These are phyloP conservation scores for Syncephalis fuscata DNA, from an alignment of 371 early-diverging fungal genomes.

Conservation along the genomic window DNA sequence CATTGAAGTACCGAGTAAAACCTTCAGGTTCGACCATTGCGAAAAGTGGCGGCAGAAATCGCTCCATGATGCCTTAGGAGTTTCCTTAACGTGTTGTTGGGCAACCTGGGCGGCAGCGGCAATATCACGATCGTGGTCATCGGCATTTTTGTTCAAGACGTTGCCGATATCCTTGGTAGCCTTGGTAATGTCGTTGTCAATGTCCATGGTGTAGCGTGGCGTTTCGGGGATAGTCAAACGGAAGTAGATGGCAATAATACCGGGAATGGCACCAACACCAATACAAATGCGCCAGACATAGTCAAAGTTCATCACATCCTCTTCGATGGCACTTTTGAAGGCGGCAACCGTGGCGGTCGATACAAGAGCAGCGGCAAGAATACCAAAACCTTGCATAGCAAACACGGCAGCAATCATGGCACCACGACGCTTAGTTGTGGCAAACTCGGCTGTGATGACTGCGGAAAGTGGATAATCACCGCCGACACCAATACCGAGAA, in stretches of 20 bases:
- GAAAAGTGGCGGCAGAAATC: slow-evolving; percentile 60
- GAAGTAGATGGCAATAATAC: slow-evolving; percentile 63
- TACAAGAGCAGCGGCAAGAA: slow-evolving; percentile 58
- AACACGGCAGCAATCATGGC: slow-evolving; percentile 67
- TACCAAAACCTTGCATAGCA: slow-evolving; percentile 86
- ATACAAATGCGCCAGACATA: slow-evolving; percentile 76
- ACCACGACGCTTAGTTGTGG: slow-evolving; percentile 45
- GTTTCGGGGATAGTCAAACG: slow-evolving; percentile 89
- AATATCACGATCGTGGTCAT: slow-evolving; percentile 15
- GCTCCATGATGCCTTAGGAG: slow-evolving; percentile 20
- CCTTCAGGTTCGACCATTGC: slow-evolving; percentile 56
- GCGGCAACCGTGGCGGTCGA: slow-evolving; percentile 46
- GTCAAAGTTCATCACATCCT: slow-evolving; percentile 50
- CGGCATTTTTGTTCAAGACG: slow-evolving; percentile 41
- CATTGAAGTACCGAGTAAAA: slow-evolving; percentile 57
- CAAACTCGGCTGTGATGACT: slow-evolving; percentile 76
- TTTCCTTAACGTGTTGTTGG: neutral
- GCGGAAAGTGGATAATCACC: slow-evolving; percentile 81
- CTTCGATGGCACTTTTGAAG: slow-evolving; percentile 40
- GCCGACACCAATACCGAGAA: slow-evolving; percentile 74
- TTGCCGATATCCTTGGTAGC: slow-evolving; percentile 34
- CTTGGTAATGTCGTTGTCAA: slow-evolving; percentile 43
- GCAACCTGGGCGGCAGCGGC: slow-evolving; percentile 11
- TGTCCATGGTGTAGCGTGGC: slow-evolving; percentile 68
- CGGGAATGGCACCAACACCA: slow-evolving; percentile 75